phyloP scores from a whole-genome alignment of 805 yeast genomes.

The Hanseniaspora mollemarum region DNA sequence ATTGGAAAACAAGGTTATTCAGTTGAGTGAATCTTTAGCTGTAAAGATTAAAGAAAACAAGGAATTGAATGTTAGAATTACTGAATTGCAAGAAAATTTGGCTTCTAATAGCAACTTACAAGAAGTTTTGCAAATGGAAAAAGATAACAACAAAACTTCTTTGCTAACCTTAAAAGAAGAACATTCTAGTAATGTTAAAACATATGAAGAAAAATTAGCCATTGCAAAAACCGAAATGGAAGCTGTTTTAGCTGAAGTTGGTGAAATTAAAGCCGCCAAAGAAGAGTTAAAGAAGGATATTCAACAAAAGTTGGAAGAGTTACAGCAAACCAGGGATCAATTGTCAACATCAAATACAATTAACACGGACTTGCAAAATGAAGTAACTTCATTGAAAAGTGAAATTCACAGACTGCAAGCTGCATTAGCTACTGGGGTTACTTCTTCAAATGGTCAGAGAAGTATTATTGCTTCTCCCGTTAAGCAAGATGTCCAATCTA shows the following conservation, averaged over 20 bases:
- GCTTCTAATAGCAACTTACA: conserved; percentile 45
- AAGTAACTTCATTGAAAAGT: conserved; percentile 39
- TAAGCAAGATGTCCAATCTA: conserved; percentile 14
- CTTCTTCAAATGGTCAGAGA: conserved; percentile 20
- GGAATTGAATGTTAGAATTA: conserved; percentile 52
- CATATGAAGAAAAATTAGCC: conserved; percentile 45
- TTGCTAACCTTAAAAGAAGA: conserved; percentile 36
- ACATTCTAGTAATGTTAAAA: conserved; percentile 40
- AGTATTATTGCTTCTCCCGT: conserved; percentile 16
- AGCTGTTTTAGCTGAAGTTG: conserved; percentile 47
- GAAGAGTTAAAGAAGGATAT: conserved; percentile 54
- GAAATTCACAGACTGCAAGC: conserved; percentile 38
- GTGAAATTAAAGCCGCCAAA: conserved; percentile 50
- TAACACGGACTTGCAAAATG: conserved; percentile 53
- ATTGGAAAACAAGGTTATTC: conserved; percentile 94
- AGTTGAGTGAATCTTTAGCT: conserved; percentile 75
- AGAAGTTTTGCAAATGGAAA: conserved; percentile 44
- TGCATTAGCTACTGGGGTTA: conserved; percentile 27
- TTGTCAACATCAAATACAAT: conserved; percentile 49
- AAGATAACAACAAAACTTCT: conserved; percentile 40
- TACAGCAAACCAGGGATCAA: conserved; percentile 48
- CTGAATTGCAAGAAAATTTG: conserved; percentile 38
- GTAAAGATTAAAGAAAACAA: conserved; percentile 73
- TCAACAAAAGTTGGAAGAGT: conserved; percentile 46
- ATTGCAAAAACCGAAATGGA: conserved; percentile 46